Conservation (phyloP, 345 rosid species). For the Murraya koenigii region DNA sequence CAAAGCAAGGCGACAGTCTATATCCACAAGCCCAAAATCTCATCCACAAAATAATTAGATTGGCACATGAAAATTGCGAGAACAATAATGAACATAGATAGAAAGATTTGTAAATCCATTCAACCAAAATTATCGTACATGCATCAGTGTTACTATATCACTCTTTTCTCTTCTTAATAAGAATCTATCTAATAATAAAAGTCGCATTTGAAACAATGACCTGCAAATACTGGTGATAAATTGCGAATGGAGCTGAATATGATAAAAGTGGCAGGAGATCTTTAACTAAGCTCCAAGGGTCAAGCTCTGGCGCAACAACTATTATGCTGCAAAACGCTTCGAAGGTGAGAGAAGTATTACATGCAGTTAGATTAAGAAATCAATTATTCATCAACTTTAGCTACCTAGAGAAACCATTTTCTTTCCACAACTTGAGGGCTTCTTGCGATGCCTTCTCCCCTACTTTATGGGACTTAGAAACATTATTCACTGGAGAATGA, state of each 20-base stretch:
- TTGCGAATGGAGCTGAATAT: constrained; percentile 85
- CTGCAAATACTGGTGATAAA: constrained; percentile 92
- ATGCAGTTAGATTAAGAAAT: background rate
- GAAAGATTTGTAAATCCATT: background rate
- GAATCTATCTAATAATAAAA: background rate
- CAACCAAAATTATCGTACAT: background rate
- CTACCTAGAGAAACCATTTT: constrained; percentile 88
- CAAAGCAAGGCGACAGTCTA: background rate
- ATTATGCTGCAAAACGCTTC: constrained; percentile 55
- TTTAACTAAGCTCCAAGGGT: constrained; percentile 65
- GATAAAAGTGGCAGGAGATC: constrained; percentile 73
- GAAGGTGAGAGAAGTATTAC: background rate
- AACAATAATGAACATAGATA: background rate
- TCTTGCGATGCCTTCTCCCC: constrained; percentile 76
- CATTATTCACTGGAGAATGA: constrained; percentile 27
- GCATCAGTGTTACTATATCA: background rate
- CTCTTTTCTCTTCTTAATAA: background rate
- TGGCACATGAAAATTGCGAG: background rate
- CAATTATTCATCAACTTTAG: constrained; percentile 11
- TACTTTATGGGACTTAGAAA: constrained; percentile 56
- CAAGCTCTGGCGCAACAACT: constrained; percentile 83
- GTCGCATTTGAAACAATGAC: constrained; percentile 25
- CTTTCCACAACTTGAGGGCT: constrained; percentile 60
- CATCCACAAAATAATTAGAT: background rate
- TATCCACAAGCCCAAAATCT: background rate